A percentile compares a stretch with the other conserved stretches of the same genome.
These are phyloP conservation scores for Mortierella antarctica DNA, from an alignment of 192 early-diverging fungal species.

Conservation along the genomic window DNA sequence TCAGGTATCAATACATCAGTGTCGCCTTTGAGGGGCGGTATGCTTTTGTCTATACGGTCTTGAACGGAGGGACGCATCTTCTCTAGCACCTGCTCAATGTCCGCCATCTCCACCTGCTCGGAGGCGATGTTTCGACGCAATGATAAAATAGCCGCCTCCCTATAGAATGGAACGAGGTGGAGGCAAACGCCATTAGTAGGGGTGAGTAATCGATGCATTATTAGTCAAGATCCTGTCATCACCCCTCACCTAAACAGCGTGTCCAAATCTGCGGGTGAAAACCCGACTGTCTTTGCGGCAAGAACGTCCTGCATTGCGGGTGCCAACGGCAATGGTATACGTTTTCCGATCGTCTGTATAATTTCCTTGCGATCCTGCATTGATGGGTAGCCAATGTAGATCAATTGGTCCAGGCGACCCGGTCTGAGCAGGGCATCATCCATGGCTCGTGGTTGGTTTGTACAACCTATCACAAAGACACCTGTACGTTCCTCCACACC, in stretches of 20 bases:
- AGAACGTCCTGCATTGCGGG: constrained; percentile 58
- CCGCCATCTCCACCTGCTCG: constrained; percentile 5
- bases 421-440: constrained; percentile 87
- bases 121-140: constrained; percentile 37
- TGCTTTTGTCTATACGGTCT: constrained; percentile 7
- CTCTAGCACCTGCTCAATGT: constrained; percentile 28
- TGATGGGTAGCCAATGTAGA: constrained; percentile 75
- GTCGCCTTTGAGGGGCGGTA: neutral
- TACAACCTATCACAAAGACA: constrained; percentile 93
- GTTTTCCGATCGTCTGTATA: constrained; percentile 67
- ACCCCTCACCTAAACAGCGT: constrained; percentile 62
- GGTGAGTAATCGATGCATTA: neutral
- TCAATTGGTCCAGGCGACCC: constrained; percentile 88
- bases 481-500: constrained; percentile 87
- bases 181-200: neutral
- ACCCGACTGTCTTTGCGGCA: constrained; percentile 69
- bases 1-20: constrained; percentile 16
- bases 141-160: constrained; percentile 42
- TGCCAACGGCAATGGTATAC: constrained; percentile 66
- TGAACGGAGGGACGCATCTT: constrained; percentile 26
- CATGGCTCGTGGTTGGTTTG: constrained; percentile 87
- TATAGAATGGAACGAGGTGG: neutral
- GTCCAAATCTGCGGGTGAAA: constrained; percentile 83
- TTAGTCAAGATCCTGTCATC: neutral
- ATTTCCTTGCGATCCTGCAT: constrained; percentile 75